Evolutionary conservation across 208 protist genomes (phyloP).

Genomic region (Wallacemonas sp.): DNA sequence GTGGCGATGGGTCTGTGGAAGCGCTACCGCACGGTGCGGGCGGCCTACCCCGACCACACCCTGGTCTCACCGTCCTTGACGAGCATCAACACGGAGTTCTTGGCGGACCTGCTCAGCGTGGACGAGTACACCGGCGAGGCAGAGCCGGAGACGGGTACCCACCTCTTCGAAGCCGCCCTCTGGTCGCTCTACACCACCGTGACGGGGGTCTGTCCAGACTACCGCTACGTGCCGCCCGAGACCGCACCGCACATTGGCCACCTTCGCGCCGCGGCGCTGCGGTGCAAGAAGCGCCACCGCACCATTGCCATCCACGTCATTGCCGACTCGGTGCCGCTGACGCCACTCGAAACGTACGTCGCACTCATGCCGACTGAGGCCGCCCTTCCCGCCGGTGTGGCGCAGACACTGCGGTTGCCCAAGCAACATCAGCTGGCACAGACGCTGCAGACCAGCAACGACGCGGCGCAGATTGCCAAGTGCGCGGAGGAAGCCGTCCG

Average conservation of each 20-base stretch:
- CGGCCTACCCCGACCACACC: conserved; percentile 39
- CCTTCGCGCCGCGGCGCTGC: conserved; percentile 53
- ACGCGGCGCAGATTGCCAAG: conserved; percentile 36
- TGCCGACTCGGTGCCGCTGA: conserved; percentile 41
- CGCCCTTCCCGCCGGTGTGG: conserved; percentile 48
- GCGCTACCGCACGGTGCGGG: conserved; percentile 71
- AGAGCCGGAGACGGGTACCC: conserved; percentile 28
- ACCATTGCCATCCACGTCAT: conserved; percentile 10
- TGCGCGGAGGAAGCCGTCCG: conserved; percentile 51
- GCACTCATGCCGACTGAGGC: conserved; percentile 83
- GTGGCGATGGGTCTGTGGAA: conserved; percentile 73
- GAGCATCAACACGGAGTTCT: conserved; percentile 54
- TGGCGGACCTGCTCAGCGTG: conserved; percentile 66
- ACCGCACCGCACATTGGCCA: conserved; percentile 55
- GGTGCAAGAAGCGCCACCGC: conserved; percentile 29
- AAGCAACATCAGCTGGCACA: conserved; percentile 37
- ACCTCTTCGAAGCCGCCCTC: conserved; percentile 44
- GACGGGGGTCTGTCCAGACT: conserved; percentile 49
- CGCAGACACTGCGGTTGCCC: conserved; percentile 32
- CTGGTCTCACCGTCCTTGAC: conserved; percentile 50
- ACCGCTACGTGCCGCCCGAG: conserved; percentile 33
- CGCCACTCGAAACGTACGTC: conserved; percentile 76
- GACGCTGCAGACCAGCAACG: conserved; percentile 53
- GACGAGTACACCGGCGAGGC: conserved; percentile 60
- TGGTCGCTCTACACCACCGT: conserved; percentile 52